Evolutionary conservation across 2,329 filamentous ascomycete species (phyloP), one percentile per base, ranked within the genome.

Genomic region (Ophiostoma piceae): DNA sequence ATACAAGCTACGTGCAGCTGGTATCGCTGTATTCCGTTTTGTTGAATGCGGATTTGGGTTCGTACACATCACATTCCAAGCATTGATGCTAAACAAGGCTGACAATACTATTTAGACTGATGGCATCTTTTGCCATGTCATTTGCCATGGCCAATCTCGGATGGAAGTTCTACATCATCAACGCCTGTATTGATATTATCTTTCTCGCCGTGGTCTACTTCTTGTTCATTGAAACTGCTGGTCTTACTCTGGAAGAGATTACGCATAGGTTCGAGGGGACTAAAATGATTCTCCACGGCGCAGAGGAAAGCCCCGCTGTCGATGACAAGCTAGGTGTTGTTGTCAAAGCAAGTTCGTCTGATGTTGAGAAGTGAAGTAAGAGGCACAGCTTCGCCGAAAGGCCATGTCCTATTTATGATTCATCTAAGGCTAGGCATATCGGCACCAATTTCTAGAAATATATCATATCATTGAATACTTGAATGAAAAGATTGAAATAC

Each of bases 101-200:
- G 19, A 19, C 43, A 51, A 11, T 51, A 19, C 2, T n/a, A 1
- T 16, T n/a, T 26, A 57, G 51, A 22, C n/a, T 57, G 9, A 57
- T 22, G 47, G 51, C 22, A 11, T 57, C n/a, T 12, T 57, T 57
- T 57, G n/a, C 51, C n/a, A 57, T 57, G 51, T 26, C 22, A 57
- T 57, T 22, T 26, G 51, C 51, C 2, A 26, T 22, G 51, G 51
- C 51, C 8, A 57, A 57, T 8, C n/a, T 57, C 8, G 51, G n/a
- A 57, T 57, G 51, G 51, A 54, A 54, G 11, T 54, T 54, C n/a
- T 57, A 57, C 51, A 57, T 57, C 22, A 57, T 57, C 8, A 57
- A 57, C 51, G 51, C 51, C 9, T 57, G 51, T 26, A 57, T 26
- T 26, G 22, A 57, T 26, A 57, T 57, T 14, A 57, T 57, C n/a